Conservation (phyloP, 345 rosid genomes). For the Gossypium sturtianum region DNA sequence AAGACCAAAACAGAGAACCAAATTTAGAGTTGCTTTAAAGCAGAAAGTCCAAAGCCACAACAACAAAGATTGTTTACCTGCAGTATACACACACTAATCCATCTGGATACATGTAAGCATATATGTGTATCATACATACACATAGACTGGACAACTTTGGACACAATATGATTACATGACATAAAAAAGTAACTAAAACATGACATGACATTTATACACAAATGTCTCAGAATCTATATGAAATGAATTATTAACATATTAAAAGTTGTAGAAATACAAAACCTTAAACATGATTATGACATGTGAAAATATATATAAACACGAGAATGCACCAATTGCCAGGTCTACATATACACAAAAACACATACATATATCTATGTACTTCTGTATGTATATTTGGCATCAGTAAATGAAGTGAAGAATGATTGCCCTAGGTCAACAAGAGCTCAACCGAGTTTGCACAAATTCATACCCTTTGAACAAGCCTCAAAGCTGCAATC, state of each 20-base stretch:
- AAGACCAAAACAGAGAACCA: not conserved
- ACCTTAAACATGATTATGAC: not conserved
- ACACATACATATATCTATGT: not conserved
- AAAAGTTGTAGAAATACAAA: not conserved
- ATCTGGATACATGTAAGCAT: not conserved
- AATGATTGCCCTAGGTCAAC: not conserved
- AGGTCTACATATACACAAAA: not conserved
- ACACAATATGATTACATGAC: not conserved
- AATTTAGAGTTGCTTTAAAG: not conserved
- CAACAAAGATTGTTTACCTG: not conserved
- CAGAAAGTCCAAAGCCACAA: not conserved
- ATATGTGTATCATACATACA: not conserved
- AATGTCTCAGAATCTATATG: not conserved
- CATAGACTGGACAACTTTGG: not conserved
- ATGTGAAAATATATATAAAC: not conserved
- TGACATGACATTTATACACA: not conserved
- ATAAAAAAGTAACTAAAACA: not conserved
- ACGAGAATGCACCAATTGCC: not conserved
- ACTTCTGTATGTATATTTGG: not conserved
- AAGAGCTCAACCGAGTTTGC: not conserved
- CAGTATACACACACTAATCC: not conserved
- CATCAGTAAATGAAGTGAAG: not conserved
- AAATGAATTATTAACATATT: not conserved
- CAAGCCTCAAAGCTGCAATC: conserved; percentile 90
- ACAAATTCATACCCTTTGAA: conserved; percentile 68